Base-by-base conservation (phyloP, 2,329 filamentous ascomycete genomes). In the Penicillium capsulatum region DNA sequence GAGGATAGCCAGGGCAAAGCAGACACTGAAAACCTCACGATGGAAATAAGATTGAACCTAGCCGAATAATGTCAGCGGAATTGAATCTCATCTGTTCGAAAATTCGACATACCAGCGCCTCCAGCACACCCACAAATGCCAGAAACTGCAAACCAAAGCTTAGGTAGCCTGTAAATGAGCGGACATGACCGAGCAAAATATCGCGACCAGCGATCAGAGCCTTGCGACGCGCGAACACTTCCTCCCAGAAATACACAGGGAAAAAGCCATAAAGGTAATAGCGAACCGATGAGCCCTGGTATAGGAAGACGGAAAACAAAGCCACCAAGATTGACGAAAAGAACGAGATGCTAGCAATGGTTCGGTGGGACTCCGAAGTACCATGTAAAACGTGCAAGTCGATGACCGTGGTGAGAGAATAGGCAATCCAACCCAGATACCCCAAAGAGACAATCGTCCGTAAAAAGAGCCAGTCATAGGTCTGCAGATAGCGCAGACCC, bases 401-500 rank as follows among this genome's bases (percentile, higher is more conserved):
- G 46, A 97, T 75, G 33, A 97, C 89, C 0, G 84, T 94, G 1
- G 88, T 92, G 35, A 94, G 71, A 2, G 90, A 88, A 64, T 90
- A 98, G 1, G 85, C 84, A 59, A 97, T 94, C 91, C 91, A 98
- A 14, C 92, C 92, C 6, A 97, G 69, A 58, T 97, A 98, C 13
- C 92, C 92, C 9, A 85, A 61, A 2, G 92, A 96, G 44, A 98
- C 84, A 34, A 98, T 74, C 2, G 87, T 84, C 44, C 92, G 78
- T 24, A 98, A 70, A 67, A 98, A 98, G 2, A 98, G 74, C 92
- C 92, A 98, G 68, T 98, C 92, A 57, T 98, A 98, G 0, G 90
- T 98, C 65, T 98, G 92, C 17, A 98, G 75, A 62, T 98, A 98
- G 35, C 92, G 80, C 44, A 98, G 71, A 6, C 92, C 92, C 45